These are phyloP conservation scores for Corniculantispora saksenae DNA, from an alignment of 2,329 filamentous ascomycete species.

Conservation along the genomic window DNA sequence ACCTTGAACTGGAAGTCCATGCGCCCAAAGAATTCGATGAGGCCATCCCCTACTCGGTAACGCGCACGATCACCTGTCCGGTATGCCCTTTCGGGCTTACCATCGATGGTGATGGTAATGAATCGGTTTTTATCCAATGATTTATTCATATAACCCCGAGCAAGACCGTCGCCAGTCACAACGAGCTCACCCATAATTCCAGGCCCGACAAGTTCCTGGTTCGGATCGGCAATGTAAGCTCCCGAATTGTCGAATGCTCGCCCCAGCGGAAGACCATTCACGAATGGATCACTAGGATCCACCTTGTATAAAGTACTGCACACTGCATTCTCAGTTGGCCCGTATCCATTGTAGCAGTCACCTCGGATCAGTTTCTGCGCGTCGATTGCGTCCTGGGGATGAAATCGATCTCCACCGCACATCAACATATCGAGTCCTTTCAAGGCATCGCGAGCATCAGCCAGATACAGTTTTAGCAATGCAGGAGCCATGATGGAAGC, in stretches of 20 bases:
- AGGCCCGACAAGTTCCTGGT: constrained; percentile 23
- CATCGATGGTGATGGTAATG: constrained; percentile 15
- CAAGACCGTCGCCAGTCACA: constrained; percentile 27
- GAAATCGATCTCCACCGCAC: constrained; percentile 33
- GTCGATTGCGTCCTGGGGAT: constrained; percentile 8
- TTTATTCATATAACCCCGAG: constrained; percentile 25
- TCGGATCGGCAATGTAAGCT: constrained; percentile 23
- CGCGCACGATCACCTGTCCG: constrained; percentile 31
- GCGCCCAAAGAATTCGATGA: constrained; percentile 31
- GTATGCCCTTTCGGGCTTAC: constrained; percentile 24
- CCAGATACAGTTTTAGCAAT: constrained; percentile 21
- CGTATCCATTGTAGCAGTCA: constrained; percentile 25
- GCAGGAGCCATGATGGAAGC: constrained; percentile 30
- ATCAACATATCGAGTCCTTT: constrained; percentile 37
- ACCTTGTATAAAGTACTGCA: constrained; percentile 24
- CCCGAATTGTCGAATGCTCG: constrained; percentile 26
- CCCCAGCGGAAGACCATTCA: constrained; percentile 28
- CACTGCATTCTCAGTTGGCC: constrained; percentile 27
- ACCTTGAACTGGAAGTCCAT: constrained; percentile 33
- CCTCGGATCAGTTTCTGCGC: constrained; percentile 8
- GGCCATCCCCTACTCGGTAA: constrained; percentile 24
- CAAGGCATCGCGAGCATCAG: constrained; percentile 38
- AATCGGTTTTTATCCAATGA: constrained; percentile 21
- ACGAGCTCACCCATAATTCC: constrained; percentile 30
- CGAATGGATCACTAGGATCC: not conserved